These are phyloP conservation scores for Omphalotus guepiniiformis DNA, from an alignment of 768 basidiomycete genomes.

Conservation along the genomic window DNA sequence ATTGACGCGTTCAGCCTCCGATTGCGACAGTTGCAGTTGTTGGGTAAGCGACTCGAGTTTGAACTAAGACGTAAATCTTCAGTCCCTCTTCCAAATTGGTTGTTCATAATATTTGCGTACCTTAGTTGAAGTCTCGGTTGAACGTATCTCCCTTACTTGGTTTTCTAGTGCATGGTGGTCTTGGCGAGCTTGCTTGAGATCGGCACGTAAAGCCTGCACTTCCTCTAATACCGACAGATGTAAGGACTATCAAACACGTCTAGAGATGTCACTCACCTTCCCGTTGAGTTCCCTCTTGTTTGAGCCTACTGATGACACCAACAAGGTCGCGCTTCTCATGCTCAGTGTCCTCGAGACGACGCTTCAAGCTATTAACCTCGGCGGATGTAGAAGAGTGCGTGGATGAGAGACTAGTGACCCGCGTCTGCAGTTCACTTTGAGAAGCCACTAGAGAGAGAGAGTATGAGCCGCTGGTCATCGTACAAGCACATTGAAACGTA, in stretches of 20 bases:
- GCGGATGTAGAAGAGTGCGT: conserved; percentile 60
- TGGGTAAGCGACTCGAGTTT: conserved; percentile 81
- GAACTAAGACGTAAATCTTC: conserved; percentile 49
- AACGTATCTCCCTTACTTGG: conserved; percentile 68
- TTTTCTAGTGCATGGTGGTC: conserved; percentile 66
- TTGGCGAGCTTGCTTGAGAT: conserved; percentile 70
- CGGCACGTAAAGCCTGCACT: conserved; percentile 59
- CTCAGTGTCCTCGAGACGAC: conserved; percentile 69
- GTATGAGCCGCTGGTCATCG: conserved; percentile 17
- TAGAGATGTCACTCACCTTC: conserved; percentile 58
- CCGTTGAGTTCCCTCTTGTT: conserved; percentile 68
- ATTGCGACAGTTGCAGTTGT: conserved; percentile 72
- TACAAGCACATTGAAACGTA: conserved; percentile 28
- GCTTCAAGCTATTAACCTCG: conserved; percentile 55
- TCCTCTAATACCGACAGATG: too few species aligned
- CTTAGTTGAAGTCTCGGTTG: conserved; percentile 73
- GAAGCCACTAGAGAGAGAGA: conserved; percentile 35
- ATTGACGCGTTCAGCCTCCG: conserved; percentile 70
- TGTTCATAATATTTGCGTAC: too few species aligned
- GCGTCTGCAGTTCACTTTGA: conserved; percentile 44
- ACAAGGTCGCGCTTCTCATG: conserved; percentile 90
- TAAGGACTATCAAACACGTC: conserved; percentile 6
- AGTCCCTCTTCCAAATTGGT: too few species aligned
- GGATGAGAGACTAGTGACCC: conserved; percentile 51
- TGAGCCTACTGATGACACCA: conserved; percentile 75